phyloP scores from a whole-genome alignment of 257 asterid species.

The Haberlea rhodopensis region DNA sequence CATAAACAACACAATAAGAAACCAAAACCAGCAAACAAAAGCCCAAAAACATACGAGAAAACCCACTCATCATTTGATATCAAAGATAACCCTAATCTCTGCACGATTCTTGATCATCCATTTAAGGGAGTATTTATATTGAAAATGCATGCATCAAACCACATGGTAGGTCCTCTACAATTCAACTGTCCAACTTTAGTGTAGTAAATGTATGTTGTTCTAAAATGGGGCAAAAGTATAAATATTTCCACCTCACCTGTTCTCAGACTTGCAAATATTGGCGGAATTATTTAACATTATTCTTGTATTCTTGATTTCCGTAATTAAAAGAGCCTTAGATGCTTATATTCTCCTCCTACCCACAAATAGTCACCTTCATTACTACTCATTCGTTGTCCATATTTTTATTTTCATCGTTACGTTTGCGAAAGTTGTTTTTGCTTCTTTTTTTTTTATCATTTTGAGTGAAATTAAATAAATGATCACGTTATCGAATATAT shows the following conservation, averaged over 20 bases:
- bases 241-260: constrained; percentile 28
- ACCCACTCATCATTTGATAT: constrained; percentile 25
- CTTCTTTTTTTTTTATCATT: too few relatives aligned
- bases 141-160: not conserved
- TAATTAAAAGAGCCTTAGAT: too few relatives aligned
- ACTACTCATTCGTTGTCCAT: too few relatives aligned
- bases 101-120: not conserved
- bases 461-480: not conserved
- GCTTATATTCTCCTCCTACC: too few relatives aligned
- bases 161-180: constrained; percentile 42
- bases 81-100: constrained; percentile 4
- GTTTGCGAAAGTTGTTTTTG: not conserved
- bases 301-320: not conserved
- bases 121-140: constrained; percentile 35
- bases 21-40: constrained; percentile 32
- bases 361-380: too few relatives aligned
- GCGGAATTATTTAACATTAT: not conserved
- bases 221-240: constrained; percentile 14
- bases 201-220: constrained; percentile 30
- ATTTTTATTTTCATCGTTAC: too few relatives aligned
- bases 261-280: not conserved
- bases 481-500: not conserved
- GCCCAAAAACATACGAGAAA: constrained; percentile 19
- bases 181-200: constrained; percentile 37
- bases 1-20: constrained; percentile 33